Evolutionary conservation across 345 rosid genomes (phyloP), one percentile per base, ranked within the genome.

Genomic region (Fremontodendron californicum): DNA sequence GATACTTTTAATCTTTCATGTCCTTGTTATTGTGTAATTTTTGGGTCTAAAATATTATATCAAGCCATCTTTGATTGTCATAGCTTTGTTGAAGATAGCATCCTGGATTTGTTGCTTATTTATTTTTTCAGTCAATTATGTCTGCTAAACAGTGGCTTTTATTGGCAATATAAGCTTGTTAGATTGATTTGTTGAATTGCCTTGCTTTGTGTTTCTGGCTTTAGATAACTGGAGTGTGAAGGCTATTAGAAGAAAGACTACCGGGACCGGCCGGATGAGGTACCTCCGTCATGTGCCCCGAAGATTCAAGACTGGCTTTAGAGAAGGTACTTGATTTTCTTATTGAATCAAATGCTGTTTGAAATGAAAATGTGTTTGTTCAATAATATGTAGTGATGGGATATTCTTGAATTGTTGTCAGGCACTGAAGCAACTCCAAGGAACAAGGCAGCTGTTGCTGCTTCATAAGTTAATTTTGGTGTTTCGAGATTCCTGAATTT

Each of bases 221-320:
- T 29, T 45, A 91, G 96, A 91, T 76, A 91, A 91, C 86, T 91
- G 93, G 96, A 91, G 93, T 78, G 90, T 80, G 81, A 91, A 91
- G 89, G 93, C 96, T 2, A 85, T 91, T 75, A 82, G 96, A 25
- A 80, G 96, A 74, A 91, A 91, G 91, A 91, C 96, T 0, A 91
- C 96, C 0, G 96, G 93, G 65, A 90, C 92, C 1, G 96, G 96
- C 27, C 86, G 93, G 61, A 91, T 90, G 96, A 90, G 91, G 87
- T 87, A 90, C 71, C 90, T 91, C 15, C 92, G 93, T 15, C 67
- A 87, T 78, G 78, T 91, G 1, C 92, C 93, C 51, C 90, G 93
- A 78, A 88, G 93, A 85, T 91, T 91, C 90, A 91, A 91, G 87
- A 86, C 85, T 64, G 90, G 89, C 52, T 91, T 91, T 85, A 89